These are phyloP conservation scores for Leishmania tropica DNA, from an alignment of 208 protist species.

Conservation along the genomic window DNA sequence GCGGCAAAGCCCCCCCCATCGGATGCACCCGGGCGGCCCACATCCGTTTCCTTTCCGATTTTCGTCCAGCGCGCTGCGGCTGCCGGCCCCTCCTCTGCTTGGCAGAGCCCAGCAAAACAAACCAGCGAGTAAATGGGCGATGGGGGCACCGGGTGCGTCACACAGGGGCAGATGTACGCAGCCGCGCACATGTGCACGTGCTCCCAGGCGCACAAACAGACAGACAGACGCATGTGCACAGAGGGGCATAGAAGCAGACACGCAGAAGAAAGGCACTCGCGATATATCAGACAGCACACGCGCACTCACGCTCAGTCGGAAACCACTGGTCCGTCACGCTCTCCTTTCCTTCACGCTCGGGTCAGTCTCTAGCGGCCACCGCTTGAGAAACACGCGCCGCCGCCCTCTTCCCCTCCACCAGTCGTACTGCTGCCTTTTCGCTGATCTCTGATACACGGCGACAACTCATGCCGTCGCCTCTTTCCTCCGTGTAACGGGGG, in stretches of 20 bases:
- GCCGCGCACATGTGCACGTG: background rate
- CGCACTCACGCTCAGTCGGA: background rate
- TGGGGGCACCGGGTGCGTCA: background rate
- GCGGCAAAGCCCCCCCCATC: background rate
- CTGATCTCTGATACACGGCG: background rate
- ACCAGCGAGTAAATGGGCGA: background rate
- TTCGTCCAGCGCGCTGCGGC: background rate
- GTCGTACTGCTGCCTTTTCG: background rate
- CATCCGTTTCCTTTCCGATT: background rate
- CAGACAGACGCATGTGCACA: background rate
- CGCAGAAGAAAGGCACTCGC: background rate
- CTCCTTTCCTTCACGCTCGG: background rate
- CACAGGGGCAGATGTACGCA: background rate
- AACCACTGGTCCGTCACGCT: background rate
- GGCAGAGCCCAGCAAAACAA: background rate
- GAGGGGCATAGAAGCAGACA: background rate
- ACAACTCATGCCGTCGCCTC: background rate
- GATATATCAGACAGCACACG: background rate
- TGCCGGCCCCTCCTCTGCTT: background rate
- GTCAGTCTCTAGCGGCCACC: background rate
- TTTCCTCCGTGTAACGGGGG: background rate
- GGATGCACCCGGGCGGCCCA: background rate
- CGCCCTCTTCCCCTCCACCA: background rate
- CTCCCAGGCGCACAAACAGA: background rate
- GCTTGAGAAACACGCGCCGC: background rate